Percentiles rank a stretch among this genome's conserved stretches.
Evolutionary conservation across 345 rosid species (phyloP).

Genomic region (Angophora floribunda): DNA sequence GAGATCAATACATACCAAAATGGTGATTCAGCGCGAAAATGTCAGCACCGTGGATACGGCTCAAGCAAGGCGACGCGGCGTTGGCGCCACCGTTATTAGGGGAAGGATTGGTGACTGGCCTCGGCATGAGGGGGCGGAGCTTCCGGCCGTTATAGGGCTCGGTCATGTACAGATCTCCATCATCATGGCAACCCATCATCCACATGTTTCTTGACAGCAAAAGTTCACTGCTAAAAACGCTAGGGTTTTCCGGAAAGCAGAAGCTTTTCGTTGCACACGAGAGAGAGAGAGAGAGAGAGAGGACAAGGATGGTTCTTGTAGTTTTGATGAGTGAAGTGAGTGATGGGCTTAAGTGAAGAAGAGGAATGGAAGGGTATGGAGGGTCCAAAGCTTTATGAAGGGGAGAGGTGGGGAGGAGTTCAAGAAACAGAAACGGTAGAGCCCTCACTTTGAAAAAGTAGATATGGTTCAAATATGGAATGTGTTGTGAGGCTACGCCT

Average conservation of each 20-base stretch:
- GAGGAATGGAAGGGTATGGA: not conserved
- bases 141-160: conserved; percentile 54
- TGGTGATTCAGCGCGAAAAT: conserved; percentile 56
- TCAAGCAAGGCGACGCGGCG: conserved; percentile 10
- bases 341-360: not conserved
- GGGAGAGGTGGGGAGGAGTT: not conserved
- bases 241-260: not conserved
- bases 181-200: conserved; percentile 86
- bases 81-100: not conserved
- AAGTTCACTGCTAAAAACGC: not conserved
- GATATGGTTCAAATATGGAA: conserved; percentile 8
- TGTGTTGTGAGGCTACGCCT: not conserved
- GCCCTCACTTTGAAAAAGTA: conserved; percentile 2
- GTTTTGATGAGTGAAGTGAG: not conserved
- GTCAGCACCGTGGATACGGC: conserved; percentile 29
- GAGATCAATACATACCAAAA: conserved; percentile 17
- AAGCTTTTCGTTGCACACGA: not conserved
- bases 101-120: conserved; percentile 35
- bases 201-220: conserved; percentile 34
- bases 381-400: not conserved
- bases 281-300: not conserved
- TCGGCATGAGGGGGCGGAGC: conserved; percentile 77
- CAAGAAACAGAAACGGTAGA: not conserved
- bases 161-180: conserved; percentile 47
- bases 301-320: not conserved